Evolutionary conservation across 768 basidiomycete genomes (phyloP), one percentile per base, ranked within the genome.

Genomic region (Tylopilus plumbeoviolaceoides): DNA sequence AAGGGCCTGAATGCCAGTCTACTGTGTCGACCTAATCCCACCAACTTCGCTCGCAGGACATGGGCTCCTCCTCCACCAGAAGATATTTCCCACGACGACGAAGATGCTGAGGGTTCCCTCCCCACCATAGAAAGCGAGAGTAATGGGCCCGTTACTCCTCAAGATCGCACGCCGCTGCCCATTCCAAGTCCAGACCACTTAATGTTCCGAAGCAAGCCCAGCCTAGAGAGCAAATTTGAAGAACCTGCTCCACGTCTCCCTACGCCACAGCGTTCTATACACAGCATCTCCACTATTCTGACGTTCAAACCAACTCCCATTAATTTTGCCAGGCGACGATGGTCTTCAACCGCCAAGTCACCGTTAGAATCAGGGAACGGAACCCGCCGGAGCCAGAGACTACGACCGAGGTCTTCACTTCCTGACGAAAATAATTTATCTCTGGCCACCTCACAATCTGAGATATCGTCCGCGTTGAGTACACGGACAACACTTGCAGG

Each of bases 231-330:
- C 39, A 61, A 60, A 51, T 56, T 55, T 40, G 65, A 59, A 56
- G 67, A 60, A 39, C 35, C 44, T 53, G 51, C 56, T 56, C 50
- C 59, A 51, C 64, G 58, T 59, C 56, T 40, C 50, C 54, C 64
- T 44, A 65, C 51, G 15, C 67, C 67, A 55, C 63, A 59, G 51
- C 54, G 36, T 56, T 45, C 51, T 42, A 45, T 45, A 25, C 53
- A 60, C 33, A 51, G 47, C 50, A 25, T 69, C 64, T 71, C 75
- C 45, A 74, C 71, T 27, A 72, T 78, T 28, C 61, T 83, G 60
- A 78, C 77, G 21, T 79, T 75, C 65, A 82, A 81, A 47, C 84
- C 84, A 15, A 80, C 82, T 35, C 84, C 84, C n/a, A 75, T 78
- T 65, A 76, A 77, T 58, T 84, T 81, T 63, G 83, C 84, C 8